A percentile compares a stretch with the other conserved stretches of the same genome.
Evolutionary conservation across 192 early-diverging fungal genomes (phyloP).

Genomic region (Coemansia sp.): DNA sequence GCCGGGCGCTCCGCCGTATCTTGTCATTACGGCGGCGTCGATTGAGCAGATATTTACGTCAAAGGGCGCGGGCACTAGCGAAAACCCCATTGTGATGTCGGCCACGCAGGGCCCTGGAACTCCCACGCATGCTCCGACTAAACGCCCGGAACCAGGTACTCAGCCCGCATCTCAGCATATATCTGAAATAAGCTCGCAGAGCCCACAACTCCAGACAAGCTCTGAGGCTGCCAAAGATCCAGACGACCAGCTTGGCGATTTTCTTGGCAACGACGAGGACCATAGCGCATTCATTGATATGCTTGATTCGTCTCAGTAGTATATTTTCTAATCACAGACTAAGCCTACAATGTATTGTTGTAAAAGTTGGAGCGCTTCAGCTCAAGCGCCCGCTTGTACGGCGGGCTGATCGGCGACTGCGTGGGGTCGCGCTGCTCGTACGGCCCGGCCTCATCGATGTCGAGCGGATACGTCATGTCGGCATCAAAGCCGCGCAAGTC

Average conservation of each 20-base stretch:
- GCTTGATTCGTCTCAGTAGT: constrained; percentile 13
- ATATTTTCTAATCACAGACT: background rate
- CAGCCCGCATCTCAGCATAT: background rate
- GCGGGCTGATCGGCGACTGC: constrained; percentile 84
- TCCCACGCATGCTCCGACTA: constrained; percentile 1
- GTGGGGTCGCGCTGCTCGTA: constrained; percentile 67
- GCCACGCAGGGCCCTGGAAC: constrained; percentile 27
- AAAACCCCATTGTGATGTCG: constrained; percentile 30
- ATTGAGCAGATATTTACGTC: constrained; percentile 45
- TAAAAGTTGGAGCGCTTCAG: constrained; percentile 70
- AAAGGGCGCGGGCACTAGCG: constrained; percentile 23
- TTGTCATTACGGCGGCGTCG: constrained; percentile 34
- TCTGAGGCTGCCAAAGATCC: background rate
- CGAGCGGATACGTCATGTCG: constrained; percentile 79
- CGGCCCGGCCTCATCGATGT: constrained; percentile 45
- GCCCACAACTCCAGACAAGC: background rate
- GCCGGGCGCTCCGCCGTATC: constrained; percentile 33
- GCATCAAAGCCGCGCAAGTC: constrained; percentile 87
- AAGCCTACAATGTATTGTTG: constrained; percentile 50
- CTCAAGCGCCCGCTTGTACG: constrained; percentile 81
- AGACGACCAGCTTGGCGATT: constrained; percentile 8
- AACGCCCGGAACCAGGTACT: background rate
- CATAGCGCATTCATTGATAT: constrained; percentile 6
- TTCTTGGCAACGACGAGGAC: background rate
- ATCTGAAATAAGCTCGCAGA: background rate